These are phyloP conservation scores for Trametes versicolor DNA, from an alignment of 1,284 basidiomycete species.

Conservation along the genomic window DNA sequence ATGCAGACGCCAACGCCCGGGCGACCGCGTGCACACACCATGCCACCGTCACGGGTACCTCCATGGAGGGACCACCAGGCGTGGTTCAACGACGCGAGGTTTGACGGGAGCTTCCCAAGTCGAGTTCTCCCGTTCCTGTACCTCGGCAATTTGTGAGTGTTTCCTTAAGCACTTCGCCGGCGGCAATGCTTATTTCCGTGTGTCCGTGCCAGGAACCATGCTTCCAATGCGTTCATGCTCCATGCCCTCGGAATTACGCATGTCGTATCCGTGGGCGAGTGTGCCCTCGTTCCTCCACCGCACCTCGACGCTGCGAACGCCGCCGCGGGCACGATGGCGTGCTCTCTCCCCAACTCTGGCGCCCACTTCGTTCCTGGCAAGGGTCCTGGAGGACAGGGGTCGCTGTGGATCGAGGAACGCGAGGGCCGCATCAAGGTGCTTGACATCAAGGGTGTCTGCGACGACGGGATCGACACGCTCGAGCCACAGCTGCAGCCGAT, in stretches of 20 bases:
- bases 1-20: constrained; percentile 33
- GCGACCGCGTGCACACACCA: constrained; percentile 75
- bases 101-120: constrained; percentile 96
- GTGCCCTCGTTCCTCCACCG: constrained; percentile 81
- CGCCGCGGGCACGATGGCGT: constrained; percentile 23
- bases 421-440: constrained; percentile 89
- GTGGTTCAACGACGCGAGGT: constrained; percentile 93
- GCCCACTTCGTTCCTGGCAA: constrained; percentile 55
- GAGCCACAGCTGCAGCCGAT: constrained; percentile 89
- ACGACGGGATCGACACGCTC: constrained; percentile 96
- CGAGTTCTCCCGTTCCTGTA: constrained; percentile 95
- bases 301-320: constrained; percentile 37
- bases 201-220: constrained; percentile 79
- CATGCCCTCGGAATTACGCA: constrained; percentile 97
- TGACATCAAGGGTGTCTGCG: constrained; percentile 90
- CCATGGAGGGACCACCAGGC: constrained; percentile 77
- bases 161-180: constrained; percentile 19
- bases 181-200: constrained; percentile 24
- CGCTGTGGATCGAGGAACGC: constrained; percentile 88
- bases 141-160: constrained; percentile 89
- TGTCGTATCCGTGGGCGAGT: constrained; percentile 97
- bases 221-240: constrained; percentile 95
- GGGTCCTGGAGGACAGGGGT: constrained; percentile 66
- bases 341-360: constrained; percentile 42
- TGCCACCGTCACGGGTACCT: constrained; percentile 72